Base-by-base conservation (phyloP, 495 filamentous ascomycete genomes). In the Aspergillus incahuasiensis region DNA sequence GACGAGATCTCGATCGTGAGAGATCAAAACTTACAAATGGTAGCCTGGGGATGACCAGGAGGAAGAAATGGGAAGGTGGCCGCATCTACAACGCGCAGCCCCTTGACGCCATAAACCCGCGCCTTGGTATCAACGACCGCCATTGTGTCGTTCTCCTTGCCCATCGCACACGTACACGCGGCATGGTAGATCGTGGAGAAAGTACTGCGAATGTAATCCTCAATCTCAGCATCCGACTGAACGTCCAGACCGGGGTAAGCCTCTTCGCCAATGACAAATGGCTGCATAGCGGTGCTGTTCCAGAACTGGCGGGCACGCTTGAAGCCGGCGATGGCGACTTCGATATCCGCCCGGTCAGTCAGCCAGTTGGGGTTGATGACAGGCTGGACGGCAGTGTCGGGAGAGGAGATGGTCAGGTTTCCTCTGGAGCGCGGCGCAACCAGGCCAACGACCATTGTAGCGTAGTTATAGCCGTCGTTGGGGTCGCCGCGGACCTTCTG, bases 31-130 rank as follows among this genome's bases (percentile, higher is more conserved):
- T 42, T 43, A 58, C 56, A 58, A 5, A 58, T 22, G 0, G 41
- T 48, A 8, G 56, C 24, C 42, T 38, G 32, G 1, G 52, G 52
- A 38, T 59, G 57, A 7, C 57, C 57, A 22, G 57, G 57, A 0
- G 57, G 46, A 3, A 59, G 32, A 7, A 55, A 47, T 3, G 81
- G 81, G 45, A 74, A 81, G 0, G 77, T 77, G 18, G 65, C 71
- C 18, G 82, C 81, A 66, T 85, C 82, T 2, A 84, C 81, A 5
- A 84, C 79, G 25, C 83, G 67, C 63, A 85, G 53, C 9, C 74
- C 67, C n/a, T 69, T 58, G 0, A 77, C 72, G 0, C 79, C 78
- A 35, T 76, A 64, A 0, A 86, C 82, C 2, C 76, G 61, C 42
- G 81, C 80, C 58, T 74, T 69, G 0, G 66, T 67, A 58, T 85